These are phyloP conservation scores for Asclepias syriaca DNA, from an alignment of 257 asterid genomes.

Conservation along the genomic window DNA sequence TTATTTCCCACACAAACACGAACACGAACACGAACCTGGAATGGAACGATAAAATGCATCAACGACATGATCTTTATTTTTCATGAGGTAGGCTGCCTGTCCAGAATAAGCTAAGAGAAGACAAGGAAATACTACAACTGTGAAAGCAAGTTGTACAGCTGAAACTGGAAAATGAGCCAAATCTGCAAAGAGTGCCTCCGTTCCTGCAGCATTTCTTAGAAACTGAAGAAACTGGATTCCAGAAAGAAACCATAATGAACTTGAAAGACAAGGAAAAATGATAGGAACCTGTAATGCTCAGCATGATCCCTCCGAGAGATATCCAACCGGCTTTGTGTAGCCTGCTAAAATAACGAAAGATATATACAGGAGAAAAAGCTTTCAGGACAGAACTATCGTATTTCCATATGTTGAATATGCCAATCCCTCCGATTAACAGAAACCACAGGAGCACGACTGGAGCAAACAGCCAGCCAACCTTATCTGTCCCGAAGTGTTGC, in stretches of 20 bases:
- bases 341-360: conserved; percentile 62
- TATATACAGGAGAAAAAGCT: conserved; percentile 84
- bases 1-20: background rate
- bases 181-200: conserved; percentile 98
- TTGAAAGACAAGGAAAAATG: background rate
- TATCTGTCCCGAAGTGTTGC: conserved; percentile 96
- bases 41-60: conserved; percentile 96
- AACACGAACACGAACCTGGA: conserved; percentile 67
- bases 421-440: conserved; percentile 87
- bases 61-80: conserved; percentile 54
- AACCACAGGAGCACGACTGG: conserved; percentile 93
- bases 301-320: conserved; percentile 98
- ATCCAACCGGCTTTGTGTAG: conserved; percentile 64
- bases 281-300: conserved; percentile 81
- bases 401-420: conserved; percentile 71
- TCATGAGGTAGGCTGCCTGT: conserved; percentile 93
- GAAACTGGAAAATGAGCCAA: conserved; percentile 89
- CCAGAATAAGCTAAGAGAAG: conserved; percentile 95
- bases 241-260: background rate
- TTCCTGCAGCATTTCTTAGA: conserved; percentile 54
- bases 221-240: conserved; percentile 5
- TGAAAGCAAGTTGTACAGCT: conserved; percentile 94
- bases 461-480: conserved; percentile 97
- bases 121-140: conserved; percentile 82
- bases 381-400: conserved; percentile 70